Evolutionary conservation across 116 monocot genomes (phyloP).

Genomic region (Phalaenopsis hybrid): DNA sequence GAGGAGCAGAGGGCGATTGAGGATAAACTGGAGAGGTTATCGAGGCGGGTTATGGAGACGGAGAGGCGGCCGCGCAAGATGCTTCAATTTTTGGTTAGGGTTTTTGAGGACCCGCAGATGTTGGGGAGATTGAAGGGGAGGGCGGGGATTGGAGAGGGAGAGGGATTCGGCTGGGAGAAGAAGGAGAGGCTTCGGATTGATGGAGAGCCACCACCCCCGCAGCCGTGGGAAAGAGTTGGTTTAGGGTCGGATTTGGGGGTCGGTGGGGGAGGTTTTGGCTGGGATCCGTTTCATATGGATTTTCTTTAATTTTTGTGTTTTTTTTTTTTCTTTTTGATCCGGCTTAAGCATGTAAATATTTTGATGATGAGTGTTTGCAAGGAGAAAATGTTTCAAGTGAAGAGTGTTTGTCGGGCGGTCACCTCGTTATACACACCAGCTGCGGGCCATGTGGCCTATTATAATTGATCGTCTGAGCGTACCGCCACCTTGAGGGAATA

Average conservation of each 20-base stretch:
- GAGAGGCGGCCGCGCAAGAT: constrained; percentile 50
- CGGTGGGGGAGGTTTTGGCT: not conserved
- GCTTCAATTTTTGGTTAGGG: constrained; percentile 44
- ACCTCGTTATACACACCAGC: too few species aligned
- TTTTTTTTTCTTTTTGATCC: too few species aligned
- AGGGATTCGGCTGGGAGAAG: constrained; percentile 3
- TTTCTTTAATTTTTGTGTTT: too few species aligned
- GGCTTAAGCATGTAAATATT: too few species aligned
- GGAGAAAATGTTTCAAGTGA: too few species aligned
- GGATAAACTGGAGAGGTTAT: constrained; percentile 30
- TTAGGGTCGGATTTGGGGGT: not conserved
- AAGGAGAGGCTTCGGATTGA: constrained; percentile 7
- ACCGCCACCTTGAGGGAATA: too few species aligned
- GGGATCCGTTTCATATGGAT: not conserved
- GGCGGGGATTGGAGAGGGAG: not conserved
- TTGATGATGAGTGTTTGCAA: too few species aligned
- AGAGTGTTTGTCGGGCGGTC: too few species aligned
- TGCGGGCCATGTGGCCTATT: too few species aligned
- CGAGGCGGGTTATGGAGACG: constrained; percentile 34
- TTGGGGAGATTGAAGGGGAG: constrained; percentile 21
- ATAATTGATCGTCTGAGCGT: too few species aligned
- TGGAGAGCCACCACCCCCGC: too few species aligned
- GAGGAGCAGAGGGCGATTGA: constrained; percentile 37
- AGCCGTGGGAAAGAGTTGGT: not conserved
- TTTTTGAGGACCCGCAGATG: constrained; percentile 25